Evolutionary conservation across 2,329 filamentous ascomycete genomes (phyloP).

Genomic region (Lecanicillium sp.): DNA sequence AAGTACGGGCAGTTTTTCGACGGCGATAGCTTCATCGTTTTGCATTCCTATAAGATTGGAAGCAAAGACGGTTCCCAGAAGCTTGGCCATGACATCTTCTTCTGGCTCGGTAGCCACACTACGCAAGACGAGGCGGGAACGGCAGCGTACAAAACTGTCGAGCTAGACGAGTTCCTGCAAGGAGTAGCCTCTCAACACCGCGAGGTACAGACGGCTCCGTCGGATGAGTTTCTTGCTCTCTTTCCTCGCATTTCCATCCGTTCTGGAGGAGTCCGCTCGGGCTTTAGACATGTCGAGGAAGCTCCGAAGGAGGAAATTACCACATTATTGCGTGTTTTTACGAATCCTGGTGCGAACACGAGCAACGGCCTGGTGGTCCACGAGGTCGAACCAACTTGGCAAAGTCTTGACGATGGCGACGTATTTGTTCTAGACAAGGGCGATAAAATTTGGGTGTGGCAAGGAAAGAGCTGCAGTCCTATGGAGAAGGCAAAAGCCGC

Average conservation of each 20-base stretch:
- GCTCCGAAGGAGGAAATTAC: slow-evolving; percentile 30
- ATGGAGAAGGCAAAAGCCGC: slow-evolving; percentile 64
- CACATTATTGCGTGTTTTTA: slow-evolving; percentile 55
- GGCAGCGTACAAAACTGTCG: slow-evolving; percentile 63
- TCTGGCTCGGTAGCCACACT: slow-evolving; percentile 59
- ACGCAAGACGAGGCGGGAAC: slow-evolving; percentile 61
- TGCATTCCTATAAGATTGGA: slow-evolving; percentile 49
- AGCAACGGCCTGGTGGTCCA: slow-evolving; percentile 47
- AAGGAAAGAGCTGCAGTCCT: slow-evolving; percentile 54
- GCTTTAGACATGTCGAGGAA: slow-evolving; percentile 55
- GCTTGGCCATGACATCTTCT: slow-evolving; percentile 58
- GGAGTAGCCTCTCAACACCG: slow-evolving; percentile 56
- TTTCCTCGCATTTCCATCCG: slow-evolving; percentile 54
- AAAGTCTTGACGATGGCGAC: slow-evolving; percentile 55
- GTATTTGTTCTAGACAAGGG: slow-evolving; percentile 57
- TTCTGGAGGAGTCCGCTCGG: slow-evolving; percentile 51
- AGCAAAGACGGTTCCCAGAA: slow-evolving; percentile 31
- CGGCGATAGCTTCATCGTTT: slow-evolving; percentile 60
- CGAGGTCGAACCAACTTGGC: slow-evolving; percentile 54
- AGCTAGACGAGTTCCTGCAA: slow-evolving; percentile 58
- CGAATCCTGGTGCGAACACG: slow-evolving; percentile 37
- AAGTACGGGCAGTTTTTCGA: slow-evolving; percentile 55
- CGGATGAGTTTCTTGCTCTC: slow-evolving; percentile 49
- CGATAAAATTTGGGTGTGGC: slow-evolving; percentile 62
- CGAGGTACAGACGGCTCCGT: slow-evolving; percentile 51